A percentile compares a stretch with the other conserved stretches of the same genome.
Evolutionary conservation across 1,284 basidiomycete genomes (phyloP).

Genomic region (Ceratobasidium papillatum): DNA sequence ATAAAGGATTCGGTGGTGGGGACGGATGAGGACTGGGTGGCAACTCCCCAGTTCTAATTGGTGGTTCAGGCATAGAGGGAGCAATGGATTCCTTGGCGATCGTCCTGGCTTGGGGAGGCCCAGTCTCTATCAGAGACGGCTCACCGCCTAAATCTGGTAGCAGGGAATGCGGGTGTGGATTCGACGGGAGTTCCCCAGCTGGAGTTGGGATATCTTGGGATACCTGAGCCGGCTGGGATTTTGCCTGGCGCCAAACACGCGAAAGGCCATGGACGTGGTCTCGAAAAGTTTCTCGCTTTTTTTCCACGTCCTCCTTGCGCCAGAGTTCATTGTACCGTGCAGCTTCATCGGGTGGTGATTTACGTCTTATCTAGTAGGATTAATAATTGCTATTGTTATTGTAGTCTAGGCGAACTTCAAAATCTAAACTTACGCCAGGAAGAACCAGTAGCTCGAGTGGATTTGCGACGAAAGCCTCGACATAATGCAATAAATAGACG

Average conservation of each 20-base stretch:
- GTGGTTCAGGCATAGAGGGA: neutral
- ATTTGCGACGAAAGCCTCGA: conserved; percentile 50
- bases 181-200: neutral
- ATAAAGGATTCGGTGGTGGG: neutral
- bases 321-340: conserved; percentile 29
- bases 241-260: conserved; percentile 26
- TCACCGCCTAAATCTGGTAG: neutral
- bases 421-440: conserved; percentile 48
- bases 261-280: conserved; percentile 30
- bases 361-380: conserved; percentile 18
- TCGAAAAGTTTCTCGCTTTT: conserved; percentile 36
- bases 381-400: neutral
- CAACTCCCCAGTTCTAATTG: neutral
- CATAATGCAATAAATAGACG: conserved; percentile 55
- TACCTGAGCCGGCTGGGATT: neutral
- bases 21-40: neutral
- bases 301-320: conserved; percentile 24
- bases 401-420: conserved; percentile 13
- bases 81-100: neutral
- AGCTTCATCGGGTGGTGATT: conserved; percentile 8
- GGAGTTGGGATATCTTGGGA: neutral
- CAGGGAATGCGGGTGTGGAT: neutral
- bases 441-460: conserved; percentile 49
- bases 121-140: conserved; percentile 10
- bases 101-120: neutral